These are phyloP conservation scores for Hagleromyces aurorensis DNA, from an alignment of 805 yeast genomes.

Conservation along the genomic window DNA sequence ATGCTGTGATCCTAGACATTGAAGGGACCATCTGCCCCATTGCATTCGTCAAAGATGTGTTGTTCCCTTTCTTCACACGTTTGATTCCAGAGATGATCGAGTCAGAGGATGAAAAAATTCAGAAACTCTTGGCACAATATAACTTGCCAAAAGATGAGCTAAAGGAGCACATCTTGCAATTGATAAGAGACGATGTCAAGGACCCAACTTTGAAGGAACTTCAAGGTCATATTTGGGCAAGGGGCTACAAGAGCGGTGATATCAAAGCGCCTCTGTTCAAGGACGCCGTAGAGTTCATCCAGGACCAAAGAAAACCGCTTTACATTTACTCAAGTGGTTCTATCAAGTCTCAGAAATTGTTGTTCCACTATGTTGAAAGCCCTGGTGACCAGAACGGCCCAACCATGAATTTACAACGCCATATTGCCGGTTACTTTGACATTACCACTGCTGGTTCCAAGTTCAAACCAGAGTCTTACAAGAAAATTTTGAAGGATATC, in stretches of 20 bases:
- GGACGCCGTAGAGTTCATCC: conserved; percentile 60
- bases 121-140: conserved; percentile 20
- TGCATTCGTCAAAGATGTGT: conserved; percentile 69
- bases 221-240: conserved; percentile 78
- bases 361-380: conserved; percentile 56
- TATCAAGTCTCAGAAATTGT: conserved; percentile 73
- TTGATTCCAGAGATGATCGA: conserved; percentile 38
- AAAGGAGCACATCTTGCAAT: conserved; percentile 40
- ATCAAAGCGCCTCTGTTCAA: conserved; percentile 66
- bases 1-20: conserved; percentile 65
- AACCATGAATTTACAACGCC: conserved; percentile 43
- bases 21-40: conserved; percentile 95
- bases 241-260: conserved; percentile 71
- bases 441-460: conserved; percentile 79
- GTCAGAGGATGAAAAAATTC: conserved; percentile 16
- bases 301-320: conserved; percentile 35
- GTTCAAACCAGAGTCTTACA: conserved; percentile 48
- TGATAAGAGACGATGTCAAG: conserved; percentile 65
- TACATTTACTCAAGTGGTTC: conserved; percentile 88
- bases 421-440: conserved; percentile 67
- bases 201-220: conserved; percentile 68
- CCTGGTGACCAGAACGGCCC: conserved; percentile 20
- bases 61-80: conserved; percentile 67
- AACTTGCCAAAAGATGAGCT: conserved; percentile 32
- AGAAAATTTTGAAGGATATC: conserved; percentile 41